Conservation (phyloP, 2,329 filamentous ascomycete species). For the Ophiocordyceps unilateralis region DNA sequence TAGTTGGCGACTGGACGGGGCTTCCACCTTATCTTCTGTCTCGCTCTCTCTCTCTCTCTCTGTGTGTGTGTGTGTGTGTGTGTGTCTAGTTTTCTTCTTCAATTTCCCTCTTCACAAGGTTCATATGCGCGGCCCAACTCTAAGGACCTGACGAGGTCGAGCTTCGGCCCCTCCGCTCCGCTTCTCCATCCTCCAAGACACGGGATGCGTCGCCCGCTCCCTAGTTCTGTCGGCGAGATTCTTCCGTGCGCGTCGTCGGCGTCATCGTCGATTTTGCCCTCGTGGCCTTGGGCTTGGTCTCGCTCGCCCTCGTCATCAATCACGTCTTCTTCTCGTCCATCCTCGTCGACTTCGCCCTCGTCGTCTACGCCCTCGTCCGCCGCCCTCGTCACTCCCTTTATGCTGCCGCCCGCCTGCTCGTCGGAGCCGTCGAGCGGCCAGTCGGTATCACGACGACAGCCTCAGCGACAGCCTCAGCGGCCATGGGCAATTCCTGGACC, state of each 20-base stretch:
- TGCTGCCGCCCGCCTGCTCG: constrained; percentile 1
- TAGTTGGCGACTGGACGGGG: too few relatives aligned
- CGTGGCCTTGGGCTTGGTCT: neutral
- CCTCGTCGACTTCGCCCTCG: neutral
- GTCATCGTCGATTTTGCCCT: neutral
- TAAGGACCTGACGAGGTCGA: neutral
- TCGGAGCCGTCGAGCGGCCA: constrained; percentile 1
- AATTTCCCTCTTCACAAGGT: neutral
- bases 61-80: too few relatives aligned
- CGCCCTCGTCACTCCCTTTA: constrained; percentile 2
- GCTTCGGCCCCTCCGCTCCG: neutral
- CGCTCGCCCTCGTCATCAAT: too few relatives aligned
- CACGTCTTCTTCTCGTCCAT: neutral
- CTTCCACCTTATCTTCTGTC: too few relatives aligned
- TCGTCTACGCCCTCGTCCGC: neutral
- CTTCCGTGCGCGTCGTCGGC: neutral
- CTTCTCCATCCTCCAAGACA: neutral
- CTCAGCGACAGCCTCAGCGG: constrained; percentile 1
- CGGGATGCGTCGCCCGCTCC: neutral
- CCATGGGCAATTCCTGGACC: constrained; percentile 31
- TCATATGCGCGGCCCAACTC: neutral
- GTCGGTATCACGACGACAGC: neutral
- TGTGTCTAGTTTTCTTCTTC: neutral
- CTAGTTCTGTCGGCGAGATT: neutral
- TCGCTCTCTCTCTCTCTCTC: too few relatives aligned